phyloP scores from a whole-genome alignment of 208 protist genomes.

The Wallacemonas sp. region DNA sequence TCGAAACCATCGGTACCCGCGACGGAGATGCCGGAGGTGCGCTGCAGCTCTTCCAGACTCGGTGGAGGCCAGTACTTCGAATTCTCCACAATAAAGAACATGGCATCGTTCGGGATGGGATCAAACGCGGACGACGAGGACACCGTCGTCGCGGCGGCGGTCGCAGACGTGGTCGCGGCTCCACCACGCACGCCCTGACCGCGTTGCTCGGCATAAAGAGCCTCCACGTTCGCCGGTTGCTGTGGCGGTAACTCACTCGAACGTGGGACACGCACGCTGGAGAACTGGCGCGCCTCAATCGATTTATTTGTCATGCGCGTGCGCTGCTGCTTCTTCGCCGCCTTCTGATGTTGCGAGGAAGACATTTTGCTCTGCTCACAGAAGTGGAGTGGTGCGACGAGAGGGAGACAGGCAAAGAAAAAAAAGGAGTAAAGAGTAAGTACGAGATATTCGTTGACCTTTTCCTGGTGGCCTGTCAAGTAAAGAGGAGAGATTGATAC shows the following conservation, averaged over 20 bases:
- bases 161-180: neutral
- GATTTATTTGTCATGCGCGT: constrained; percentile 80
- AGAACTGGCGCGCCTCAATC: constrained; percentile 74
- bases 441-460: too few species aligned
- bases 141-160: neutral
- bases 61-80: constrained; percentile 78
- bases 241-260: constrained; percentile 48
- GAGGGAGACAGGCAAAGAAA: constrained; percentile 13
- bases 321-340: constrained; percentile 53
- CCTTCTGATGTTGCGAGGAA: constrained; percentile 14
- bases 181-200: constrained; percentile 1
- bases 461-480: too few species aligned
- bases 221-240: constrained; percentile 49
- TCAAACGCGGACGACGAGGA: constrained; percentile 39
- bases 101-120: constrained; percentile 73
- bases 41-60: constrained; percentile 59
- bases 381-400: too few species aligned
- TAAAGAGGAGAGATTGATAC: constrained; percentile 9
- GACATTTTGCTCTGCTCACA: too few species aligned
- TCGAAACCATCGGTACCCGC: constrained; percentile 67
- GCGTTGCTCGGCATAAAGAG: constrained; percentile 38
- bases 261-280: constrained; percentile 62
- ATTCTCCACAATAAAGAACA: constrained; percentile 63
- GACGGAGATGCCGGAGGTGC: constrained; percentile 31
- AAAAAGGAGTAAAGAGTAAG: too few species aligned